phyloP scores from a whole-genome alignment of 768 basidiomycete species.

The Naganishia onofrii region DNA sequence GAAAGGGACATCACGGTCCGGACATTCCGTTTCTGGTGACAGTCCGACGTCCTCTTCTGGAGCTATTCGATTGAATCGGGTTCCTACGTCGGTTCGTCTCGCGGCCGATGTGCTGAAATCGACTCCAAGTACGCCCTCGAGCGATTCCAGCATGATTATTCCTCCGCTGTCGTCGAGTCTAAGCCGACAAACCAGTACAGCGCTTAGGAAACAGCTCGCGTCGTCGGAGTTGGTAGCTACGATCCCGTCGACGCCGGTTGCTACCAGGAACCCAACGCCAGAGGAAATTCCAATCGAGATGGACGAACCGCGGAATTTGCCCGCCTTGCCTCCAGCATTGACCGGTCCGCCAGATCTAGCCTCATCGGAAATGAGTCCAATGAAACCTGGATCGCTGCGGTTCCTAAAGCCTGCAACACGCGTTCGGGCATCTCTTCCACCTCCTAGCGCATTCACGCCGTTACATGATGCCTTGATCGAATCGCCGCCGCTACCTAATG shows the following conservation, averaged over 20 bases:
- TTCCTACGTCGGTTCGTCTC: slow-evolving; percentile 54
- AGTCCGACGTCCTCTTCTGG: slow-evolving; percentile 30
- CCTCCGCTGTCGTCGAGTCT: neutral
- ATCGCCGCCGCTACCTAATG: neutral
- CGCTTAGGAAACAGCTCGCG: neutral
- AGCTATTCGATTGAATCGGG: slow-evolving; percentile 54
- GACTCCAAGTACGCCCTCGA: slow-evolving; percentile 25
- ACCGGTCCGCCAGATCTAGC: neutral
- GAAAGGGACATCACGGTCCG: slow-evolving; percentile 1
- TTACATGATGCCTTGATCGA: slow-evolving; percentile 1
- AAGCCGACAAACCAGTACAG: slow-evolving; percentile 16
- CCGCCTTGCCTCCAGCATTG: slow-evolving; percentile 3
- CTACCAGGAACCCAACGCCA: slow-evolving; percentile 38
- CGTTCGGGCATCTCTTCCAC: slow-evolving; percentile 41
- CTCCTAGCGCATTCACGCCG: slow-evolving; percentile 29
- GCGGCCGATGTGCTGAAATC: slow-evolving; percentile 54
- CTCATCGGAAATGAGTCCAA: neutral
- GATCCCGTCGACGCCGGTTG: slow-evolving; percentile 40
- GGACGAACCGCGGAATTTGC: neutral
- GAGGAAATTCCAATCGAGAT: slow-evolving; percentile 29
- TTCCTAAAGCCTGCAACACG: slow-evolving; percentile 19
- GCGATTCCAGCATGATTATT: slow-evolving; percentile 12
- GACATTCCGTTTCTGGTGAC: neutral
- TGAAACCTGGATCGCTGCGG: neutral
- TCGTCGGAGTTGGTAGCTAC: neutral